Evolutionary conservation across 1,139 yeast species (phyloP).

Genomic region (Protomyces gravidus): DNA sequence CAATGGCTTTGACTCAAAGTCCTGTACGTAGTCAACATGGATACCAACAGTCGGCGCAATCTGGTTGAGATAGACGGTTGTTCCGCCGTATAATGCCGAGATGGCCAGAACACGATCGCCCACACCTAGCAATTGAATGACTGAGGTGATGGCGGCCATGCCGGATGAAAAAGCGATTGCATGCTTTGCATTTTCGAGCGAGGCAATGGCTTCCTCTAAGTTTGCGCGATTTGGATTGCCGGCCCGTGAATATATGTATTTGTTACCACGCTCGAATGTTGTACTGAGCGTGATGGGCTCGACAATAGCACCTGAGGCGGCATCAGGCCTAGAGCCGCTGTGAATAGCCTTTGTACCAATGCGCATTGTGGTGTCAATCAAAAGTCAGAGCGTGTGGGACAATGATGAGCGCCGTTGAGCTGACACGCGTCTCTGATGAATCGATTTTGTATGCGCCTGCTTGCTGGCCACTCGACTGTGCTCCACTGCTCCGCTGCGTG

Average conservation of each 20-base stretch:
- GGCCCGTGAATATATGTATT: conserved; percentile 79
- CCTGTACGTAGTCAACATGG: conserved; percentile 56
- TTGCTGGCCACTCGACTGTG: too few relatives aligned
- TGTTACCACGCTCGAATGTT: conserved; percentile 75
- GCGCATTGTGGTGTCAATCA: conserved; percentile 4
- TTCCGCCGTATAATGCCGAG: conserved; percentile 84
- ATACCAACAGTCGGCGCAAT: conserved; percentile 81
- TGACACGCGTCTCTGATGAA: too few relatives aligned
- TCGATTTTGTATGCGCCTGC: too few relatives aligned
- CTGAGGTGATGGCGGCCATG: conserved; percentile 76
- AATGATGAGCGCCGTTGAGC: too few relatives aligned
- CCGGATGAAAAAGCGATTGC: conserved; percentile 83
- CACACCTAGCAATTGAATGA: conserved; percentile 67
- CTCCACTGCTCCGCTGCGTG: too few relatives aligned
- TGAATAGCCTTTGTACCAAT: conserved; percentile 55
- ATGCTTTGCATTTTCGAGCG: conserved; percentile 69
- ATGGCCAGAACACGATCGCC: conserved; percentile 60
- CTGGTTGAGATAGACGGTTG: conserved; percentile 83
- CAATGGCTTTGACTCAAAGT: conserved; percentile 42
- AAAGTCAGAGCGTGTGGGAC: too few relatives aligned
- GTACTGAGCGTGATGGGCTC: conserved; percentile 81
- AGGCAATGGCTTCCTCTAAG: conserved; percentile 74
- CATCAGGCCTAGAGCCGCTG: conserved; percentile 72
- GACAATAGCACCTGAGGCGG: conserved; percentile 79
- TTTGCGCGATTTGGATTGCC: conserved; percentile 84